A percentile compares a stretch with the other conserved stretches of the same genome.
Evolutionary conservation across 345 rosid genomes (phyloP).

Genomic region (Garcia nutans): DNA sequence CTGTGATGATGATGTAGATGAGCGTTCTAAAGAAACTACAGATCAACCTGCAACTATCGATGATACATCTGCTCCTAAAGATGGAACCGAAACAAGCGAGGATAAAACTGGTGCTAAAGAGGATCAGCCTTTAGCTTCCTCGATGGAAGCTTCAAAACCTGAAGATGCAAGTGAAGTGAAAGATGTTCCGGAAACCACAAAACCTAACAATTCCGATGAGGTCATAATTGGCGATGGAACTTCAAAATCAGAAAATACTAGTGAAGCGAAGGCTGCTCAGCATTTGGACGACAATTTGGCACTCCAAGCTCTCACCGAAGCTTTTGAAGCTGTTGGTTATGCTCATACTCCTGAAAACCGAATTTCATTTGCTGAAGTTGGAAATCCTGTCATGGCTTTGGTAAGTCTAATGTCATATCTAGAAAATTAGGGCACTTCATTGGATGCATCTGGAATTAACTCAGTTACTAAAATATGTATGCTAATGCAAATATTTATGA

Average conservation of each 20-base stretch:
- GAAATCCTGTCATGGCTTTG: slow-evolving; percentile 98
- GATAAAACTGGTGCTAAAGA: slow-evolving; percentile 43
- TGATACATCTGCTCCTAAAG: slow-evolving; percentile 42
- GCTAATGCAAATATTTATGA: background rate
- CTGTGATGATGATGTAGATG: slow-evolving; percentile 40
- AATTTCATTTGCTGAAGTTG: slow-evolving; percentile 83
- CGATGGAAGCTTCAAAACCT: slow-evolving; percentile 49
- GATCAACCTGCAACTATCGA: slow-evolving; percentile 37
- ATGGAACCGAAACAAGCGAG: slow-evolving; percentile 53
- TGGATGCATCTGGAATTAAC: background rate
- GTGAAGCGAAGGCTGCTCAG: slow-evolving; percentile 39
- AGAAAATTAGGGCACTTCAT: slow-evolving; percentile 2
- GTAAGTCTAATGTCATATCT: slow-evolving; percentile 43
- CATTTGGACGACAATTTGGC: slow-evolving; percentile 53
- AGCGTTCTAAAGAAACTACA: slow-evolving; percentile 46
- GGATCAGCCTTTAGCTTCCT: slow-evolving; percentile 42
- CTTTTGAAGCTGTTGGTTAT: slow-evolving; percentile 86
- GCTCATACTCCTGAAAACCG: slow-evolving; percentile 53
- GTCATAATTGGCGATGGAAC: slow-evolving; percentile 38
- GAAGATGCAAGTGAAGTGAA: slow-evolving; percentile 52
- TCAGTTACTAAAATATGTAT: background rate
- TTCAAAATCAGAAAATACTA: slow-evolving; percentile 38
- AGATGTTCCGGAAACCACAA: slow-evolving; percentile 37
- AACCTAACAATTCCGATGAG: slow-evolving; percentile 40
- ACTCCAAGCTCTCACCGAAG: slow-evolving; percentile 73